Evolutionary conservation across 2,329 filamentous ascomycete genomes (phyloP).

Genomic region (Nigrograna mackinnonii): DNA sequence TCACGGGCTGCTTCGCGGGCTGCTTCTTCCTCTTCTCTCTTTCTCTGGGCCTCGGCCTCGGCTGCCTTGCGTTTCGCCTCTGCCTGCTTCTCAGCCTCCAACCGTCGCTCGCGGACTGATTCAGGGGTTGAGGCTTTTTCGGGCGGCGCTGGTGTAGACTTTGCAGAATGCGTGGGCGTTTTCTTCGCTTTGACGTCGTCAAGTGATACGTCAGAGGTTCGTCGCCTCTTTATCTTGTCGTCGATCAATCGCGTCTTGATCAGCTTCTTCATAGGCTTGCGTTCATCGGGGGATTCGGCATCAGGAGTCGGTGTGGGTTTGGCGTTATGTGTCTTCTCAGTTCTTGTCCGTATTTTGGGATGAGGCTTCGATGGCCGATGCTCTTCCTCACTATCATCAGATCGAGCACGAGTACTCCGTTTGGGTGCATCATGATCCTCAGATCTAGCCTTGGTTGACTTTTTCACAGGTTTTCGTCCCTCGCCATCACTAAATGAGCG

Average conservation of each 20-base stretch:
- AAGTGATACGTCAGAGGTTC: slow-evolving; percentile 32
- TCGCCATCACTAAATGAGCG: slow-evolving; percentile 39
- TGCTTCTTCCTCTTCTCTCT: slow-evolving; percentile 11
- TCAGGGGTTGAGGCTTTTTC: slow-evolving; percentile 39
- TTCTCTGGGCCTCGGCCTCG: slow-evolving; percentile 18
- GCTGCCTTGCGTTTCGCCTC: slow-evolving; percentile 22
- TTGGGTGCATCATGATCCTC: slow-evolving; percentile 34
- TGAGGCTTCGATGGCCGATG: slow-evolving; percentile 17
- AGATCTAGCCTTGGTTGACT: slow-evolving; percentile 28
- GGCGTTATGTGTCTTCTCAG: slow-evolving; percentile 24
- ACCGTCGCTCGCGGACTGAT: slow-evolving; percentile 33
- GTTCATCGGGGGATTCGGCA: slow-evolving; percentile 38
- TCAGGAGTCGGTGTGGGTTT: slow-evolving; percentile 39
- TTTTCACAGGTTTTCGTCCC: slow-evolving; percentile 33
- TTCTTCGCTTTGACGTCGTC: slow-evolving; percentile 35
- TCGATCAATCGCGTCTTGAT: slow-evolving; percentile 36
- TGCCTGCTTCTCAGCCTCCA: slow-evolving; percentile 35
- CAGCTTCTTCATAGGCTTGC: slow-evolving; percentile 31
- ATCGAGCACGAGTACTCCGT: slow-evolving; percentile 20
- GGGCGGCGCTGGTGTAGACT: slow-evolving; percentile 37
- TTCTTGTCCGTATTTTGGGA: slow-evolving; percentile 30
- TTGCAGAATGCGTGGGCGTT: slow-evolving; percentile 35
- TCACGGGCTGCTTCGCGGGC: slow-evolving; percentile 6
- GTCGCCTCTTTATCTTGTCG: slow-evolving; percentile 35
- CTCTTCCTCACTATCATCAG: slow-evolving; percentile 35